Evolutionary conservation across 208 protist species (phyloP), one percentile per base, ranked within the genome.

Genomic region (Strigomonas culicis): DNA sequence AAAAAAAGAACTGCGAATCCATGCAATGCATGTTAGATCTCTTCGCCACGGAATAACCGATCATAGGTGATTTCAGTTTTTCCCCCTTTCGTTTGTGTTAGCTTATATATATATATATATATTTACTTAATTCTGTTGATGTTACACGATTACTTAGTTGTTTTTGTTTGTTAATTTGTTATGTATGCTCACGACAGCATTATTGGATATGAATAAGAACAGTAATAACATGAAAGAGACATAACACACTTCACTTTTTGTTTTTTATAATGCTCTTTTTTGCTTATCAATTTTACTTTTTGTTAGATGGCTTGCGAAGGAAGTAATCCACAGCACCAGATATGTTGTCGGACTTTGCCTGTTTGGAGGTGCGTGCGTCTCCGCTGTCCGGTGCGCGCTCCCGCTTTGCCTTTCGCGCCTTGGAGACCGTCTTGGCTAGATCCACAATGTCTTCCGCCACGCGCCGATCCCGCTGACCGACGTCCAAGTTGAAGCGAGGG

Each of bases 401-500:
- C 17, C 74, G 65, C 51, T 79, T 82, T 27, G 41, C 70, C 46
- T 73, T 75, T 4, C 88, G 81, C 27, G 88, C 88, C 32, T 77
- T 81, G n/a, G 78, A 77, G 4, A 96, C 86, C 3, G 77, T 84
- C 19, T 80, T 71, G 36, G 90, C 90, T 1, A 96, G 74, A 30
- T 80, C 68, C 17, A 70, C 79, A 34, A 96, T 69, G 25, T 92
- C 85, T n/a, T 76, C 63, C 17, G 74, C 66, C 19, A 86, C 64
- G 31, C 78, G 75, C 58, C 84, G 84, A 68, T 94, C 87, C 39
- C 78, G 77, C 44, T 84, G 82, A 24, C 75, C 66, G 19, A 92
- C 80, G 24, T 96, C 90, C 15, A 96, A 64, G 65, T 96, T 86
- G 58, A 90, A 96, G 36, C 90, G 86, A 10, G 87, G 83, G 66